Percentiles rank a stretch among this genome's conserved stretches.
phyloP scores from a whole-genome alignment of 768 basidiomycete species.

The Panaeolus cyanescens region DNA sequence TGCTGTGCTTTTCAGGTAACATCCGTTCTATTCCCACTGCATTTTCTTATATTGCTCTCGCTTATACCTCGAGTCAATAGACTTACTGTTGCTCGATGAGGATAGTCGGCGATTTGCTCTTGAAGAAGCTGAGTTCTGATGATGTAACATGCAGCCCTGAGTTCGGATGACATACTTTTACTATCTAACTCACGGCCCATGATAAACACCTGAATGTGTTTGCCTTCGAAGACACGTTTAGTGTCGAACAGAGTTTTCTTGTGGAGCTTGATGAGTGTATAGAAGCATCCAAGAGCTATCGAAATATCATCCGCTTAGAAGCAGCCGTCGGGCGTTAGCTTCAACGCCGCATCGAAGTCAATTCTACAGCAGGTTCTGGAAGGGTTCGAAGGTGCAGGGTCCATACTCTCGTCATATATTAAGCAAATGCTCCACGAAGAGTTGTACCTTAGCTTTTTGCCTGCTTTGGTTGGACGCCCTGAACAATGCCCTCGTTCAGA shows the following conservation, averaged over 20 bases:
- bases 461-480: constrained; percentile 11
- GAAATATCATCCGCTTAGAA: background rate
- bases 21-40: constrained; percentile 13
- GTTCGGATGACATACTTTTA: background rate
- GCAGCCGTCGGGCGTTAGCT: background rate
- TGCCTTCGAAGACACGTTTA: background rate
- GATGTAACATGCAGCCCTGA: background rate
- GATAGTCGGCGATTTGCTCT: background rate
- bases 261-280: background rate
- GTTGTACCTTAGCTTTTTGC: background rate
- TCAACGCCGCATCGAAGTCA: constrained; percentile 6
- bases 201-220: background rate
- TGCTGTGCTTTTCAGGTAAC: constrained; percentile 5
- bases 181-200: background rate
- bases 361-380: background rate
- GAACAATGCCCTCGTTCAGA: constrained; percentile 27
- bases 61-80: background rate
- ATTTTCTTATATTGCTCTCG: background rate
- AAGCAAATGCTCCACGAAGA: background rate
- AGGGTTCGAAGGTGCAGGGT: background rate
- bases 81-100: background rate
- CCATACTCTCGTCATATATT: background rate
- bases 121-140: background rate
- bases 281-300: background rate
- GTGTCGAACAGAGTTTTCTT: background rate